These are phyloP conservation scores for Dioscorea alata DNA, from an alignment of 106 monocot genomes.

Conservation along the genomic window DNA sequence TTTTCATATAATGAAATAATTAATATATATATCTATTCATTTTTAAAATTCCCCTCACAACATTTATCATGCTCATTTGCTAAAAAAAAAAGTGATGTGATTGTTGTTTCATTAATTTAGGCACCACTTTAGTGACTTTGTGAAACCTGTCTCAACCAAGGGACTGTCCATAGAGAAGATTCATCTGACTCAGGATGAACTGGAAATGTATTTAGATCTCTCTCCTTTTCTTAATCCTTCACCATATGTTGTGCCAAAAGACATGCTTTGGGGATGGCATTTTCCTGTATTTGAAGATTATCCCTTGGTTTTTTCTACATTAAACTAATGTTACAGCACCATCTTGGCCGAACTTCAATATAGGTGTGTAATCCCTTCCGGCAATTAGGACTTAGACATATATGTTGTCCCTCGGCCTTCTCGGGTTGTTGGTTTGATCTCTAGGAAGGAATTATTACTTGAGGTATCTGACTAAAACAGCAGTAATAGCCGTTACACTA, in stretches of 20 bases:
- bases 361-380: conserved; percentile 98
- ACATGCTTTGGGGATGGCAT: conserved; percentile 95
- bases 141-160: conserved; percentile 73
- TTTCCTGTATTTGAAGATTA: not conserved
- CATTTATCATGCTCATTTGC: not conserved
- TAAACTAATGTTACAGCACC: too few relatives aligned
- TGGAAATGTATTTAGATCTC: conserved; percentile 89
- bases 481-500: not conserved
- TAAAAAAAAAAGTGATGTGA: not conserved
- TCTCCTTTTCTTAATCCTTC: conserved; percentile 94
- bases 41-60: not conserved
- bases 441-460: conserved; percentile 85
- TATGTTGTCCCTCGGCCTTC: conserved; percentile 93
- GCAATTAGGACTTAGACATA: conserved; percentile 91
- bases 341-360: not conserved
- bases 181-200: conserved; percentile 64
- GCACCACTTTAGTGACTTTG: conserved; percentile 56
- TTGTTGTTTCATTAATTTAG: conserved; percentile 16
- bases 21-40: too few relatives aligned
- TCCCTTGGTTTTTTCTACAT: not conserved
- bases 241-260: conserved; percentile 94
- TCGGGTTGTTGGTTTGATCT: conserved; percentile 84
- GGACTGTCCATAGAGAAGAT: conserved; percentile 77
- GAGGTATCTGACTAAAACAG: conserved; percentile 48
- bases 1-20: too few relatives aligned